Base-by-base conservation (phyloP, 1,284 basidiomycete genomes). In the Sporisorium reilianum region DNA sequence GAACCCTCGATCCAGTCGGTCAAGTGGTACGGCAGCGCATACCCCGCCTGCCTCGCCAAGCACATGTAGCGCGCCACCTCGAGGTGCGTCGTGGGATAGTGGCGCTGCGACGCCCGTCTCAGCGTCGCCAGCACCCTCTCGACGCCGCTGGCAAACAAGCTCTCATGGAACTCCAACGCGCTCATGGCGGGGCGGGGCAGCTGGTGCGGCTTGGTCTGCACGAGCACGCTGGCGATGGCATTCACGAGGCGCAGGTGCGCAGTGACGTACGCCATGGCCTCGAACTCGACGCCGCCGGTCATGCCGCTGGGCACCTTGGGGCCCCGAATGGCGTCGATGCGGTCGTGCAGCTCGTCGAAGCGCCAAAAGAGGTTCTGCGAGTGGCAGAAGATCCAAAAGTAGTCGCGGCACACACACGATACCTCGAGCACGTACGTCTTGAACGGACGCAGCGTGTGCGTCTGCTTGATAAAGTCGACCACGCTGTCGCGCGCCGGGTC, bases 381-480 rank as follows among this genome's bases (percentile, higher is more conserved):
- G 84, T 99, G 97, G 83, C 96, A 98, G 86, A 98, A 98, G 58
- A 99, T 92, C 81, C 96, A 98, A 85, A 98, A 98, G 86, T 97
- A 98, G 84, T 99, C 96, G 20, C 94, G 87, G 82, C 95, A 95
- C 2, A 96, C 88, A 75, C 95, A 93, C 10, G 90, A 91, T 38
- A 98, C 87, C 84, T 98, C 95, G 77, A 91, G 90, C 14, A 99
- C 87, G 86, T 95, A 97, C 2, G 90, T 90, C 87, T 94, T 97
- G 87, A 94, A 97, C 50, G 95, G 90, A 46, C 95, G 88, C 0
- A 93, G 91, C 3, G 89, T 87, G 84, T 95, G 94, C 25, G 95
- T 87, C 1, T 89, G 89, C 74, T 92, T 91, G 60, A 98, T 94
- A 83, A 99, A 98, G 25, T 91, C 92, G 78, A 85, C 78, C 30